Evolutionary conservation across 2,329 filamentous ascomycete species (phyloP), one percentile per base, ranked within the genome.

Genomic region (Sphaerulina musiva): DNA sequence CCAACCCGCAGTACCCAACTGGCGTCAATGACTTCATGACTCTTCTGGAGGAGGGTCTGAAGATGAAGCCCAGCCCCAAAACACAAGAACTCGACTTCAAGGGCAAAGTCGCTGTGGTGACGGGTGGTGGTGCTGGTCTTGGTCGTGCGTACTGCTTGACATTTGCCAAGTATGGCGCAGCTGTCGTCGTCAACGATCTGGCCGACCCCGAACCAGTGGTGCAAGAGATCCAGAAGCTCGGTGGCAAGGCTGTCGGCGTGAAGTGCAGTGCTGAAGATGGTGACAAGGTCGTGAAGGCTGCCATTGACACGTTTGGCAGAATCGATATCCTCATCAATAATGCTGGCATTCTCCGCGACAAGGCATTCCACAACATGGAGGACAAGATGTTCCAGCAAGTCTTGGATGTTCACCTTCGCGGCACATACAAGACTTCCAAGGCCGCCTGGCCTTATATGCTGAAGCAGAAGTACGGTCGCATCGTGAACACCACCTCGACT

Each of bases 311-410:
- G 40, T 97, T 87, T 70, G 93, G 93, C 65, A 88, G 93, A 65
- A 81, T 98, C 65, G 93, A 98, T 69, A 91, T 98, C 74, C 52
- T 98, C 60, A 81, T 98, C 78, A 98, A 98, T 83, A 98, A 98
- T 69, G 93, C 93, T 50, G 93, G 93, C 68, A 98, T 98, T 65
- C 83, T 98, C 51, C 85, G 93, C 46, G 93, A 98, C 79, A 97
- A 96, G 83, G 91, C 93, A 40, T 98, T 98, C 73, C 80, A 80
- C 73, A 97, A 97, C 79, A 96, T 98, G 92, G 88, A 91, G 57
- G 93, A 98, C 70, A 85, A 83, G 68, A 81, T 90, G 67, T 98
- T 93, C 91, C 84, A 96, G 66, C 82, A 88, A 53, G 91, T 98
- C 66, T 74, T 97, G 75, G 87, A 90, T 65, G 90, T 97, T 53